Percentiles rank a stretch among this genome's conserved stretches.
Evolutionary conservation across 495 filamentous ascomycete species (phyloP).

Genomic region (Apiosordaria backusii): DNA sequence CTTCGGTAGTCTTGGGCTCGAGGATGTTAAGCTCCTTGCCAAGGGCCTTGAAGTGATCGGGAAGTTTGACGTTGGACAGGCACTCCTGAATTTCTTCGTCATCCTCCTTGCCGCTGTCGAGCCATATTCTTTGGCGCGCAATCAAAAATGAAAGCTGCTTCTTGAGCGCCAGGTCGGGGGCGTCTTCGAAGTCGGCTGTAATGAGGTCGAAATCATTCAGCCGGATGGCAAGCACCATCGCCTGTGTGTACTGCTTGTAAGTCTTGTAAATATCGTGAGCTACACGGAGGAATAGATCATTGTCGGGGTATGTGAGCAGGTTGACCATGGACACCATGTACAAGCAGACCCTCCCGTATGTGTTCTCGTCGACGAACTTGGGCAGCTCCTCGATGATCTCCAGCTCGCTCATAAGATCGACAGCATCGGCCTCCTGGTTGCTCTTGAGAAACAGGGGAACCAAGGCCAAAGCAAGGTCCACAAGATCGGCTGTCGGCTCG

Average conservation of each 20-base stretch:
- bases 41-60: slow-evolving; percentile 88
- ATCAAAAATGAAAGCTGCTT: slow-evolving; percentile 94
- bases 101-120: slow-evolving; percentile 59
- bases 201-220: slow-evolving; percentile 84
- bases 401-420: slow-evolving; percentile 92
- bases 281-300: slow-evolving; percentile 85
- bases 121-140: slow-evolving; percentile 82
- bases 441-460: slow-evolving; percentile 95
- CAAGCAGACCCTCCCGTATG: slow-evolving; percentile 85
- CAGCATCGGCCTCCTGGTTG: slow-evolving; percentile 96
- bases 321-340: slow-evolving; percentile 99
- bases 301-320: slow-evolving; percentile 93
- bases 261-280: slow-evolving; percentile 89
- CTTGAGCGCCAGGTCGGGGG: slow-evolving; percentile 75
- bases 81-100: slow-evolving; percentile 77
- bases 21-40: slow-evolving; percentile 96
- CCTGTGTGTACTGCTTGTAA: slow-evolving; percentile 88
- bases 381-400: slow-evolving; percentile 95
- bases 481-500: slow-evolving; percentile 65
- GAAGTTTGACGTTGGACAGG: slow-evolving; percentile 79
- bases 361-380: slow-evolving; percentile 86
- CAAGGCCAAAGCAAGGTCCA: slow-evolving; percentile 74
- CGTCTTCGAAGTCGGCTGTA: slow-evolving; percentile 70
- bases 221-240: slow-evolving; percentile 89
- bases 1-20: slow-evolving; percentile 93